phyloP scores from a whole-genome alignment of 2,329 filamentous ascomycete species.

The Fusarium transvaalense region DNA sequence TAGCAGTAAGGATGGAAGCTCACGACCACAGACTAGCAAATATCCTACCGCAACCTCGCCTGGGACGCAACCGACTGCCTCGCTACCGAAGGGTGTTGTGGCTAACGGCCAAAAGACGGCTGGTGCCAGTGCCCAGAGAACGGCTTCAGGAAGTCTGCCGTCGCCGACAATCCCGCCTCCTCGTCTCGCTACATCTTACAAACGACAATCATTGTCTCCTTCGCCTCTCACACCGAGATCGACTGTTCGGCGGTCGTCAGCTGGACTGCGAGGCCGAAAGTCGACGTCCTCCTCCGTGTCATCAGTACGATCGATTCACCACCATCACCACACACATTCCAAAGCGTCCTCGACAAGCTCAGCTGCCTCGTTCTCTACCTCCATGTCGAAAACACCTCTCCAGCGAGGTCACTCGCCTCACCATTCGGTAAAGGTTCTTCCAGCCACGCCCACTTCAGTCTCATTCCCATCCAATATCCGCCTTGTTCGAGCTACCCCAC shows the following conservation, averaged over 20 bases:
- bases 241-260: slow-evolving; percentile 84
- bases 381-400: slow-evolving; percentile 75
- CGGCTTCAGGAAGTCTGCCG: slow-evolving; percentile 42
- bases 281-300: slow-evolving; percentile 96
- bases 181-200: slow-evolving; percentile 61
- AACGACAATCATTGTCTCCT: slow-evolving; percentile 85
- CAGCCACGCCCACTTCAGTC: slow-evolving; percentile 81
- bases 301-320: slow-evolving; percentile 90
- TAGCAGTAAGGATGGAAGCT: slow-evolving; percentile 65
- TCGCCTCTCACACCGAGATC: slow-evolving; percentile 89
- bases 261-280: slow-evolving; percentile 88
- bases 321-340: slow-evolving; percentile 87
- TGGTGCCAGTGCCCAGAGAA: slow-evolving; percentile 37
- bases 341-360: slow-evolving; percentile 96
- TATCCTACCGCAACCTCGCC: slow-evolving; percentile 59
- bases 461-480: slow-evolving; percentile 89
- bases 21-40: slow-evolving; percentile 72
- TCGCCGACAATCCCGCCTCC: slow-evolving; percentile 51
- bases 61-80: slow-evolving; percentile 56
- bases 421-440: slow-evolving; percentile 93
- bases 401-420: slow-evolving; percentile 81
- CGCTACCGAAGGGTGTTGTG: slow-evolving; percentile 64
- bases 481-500: slow-evolving; percentile 74
- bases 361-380: slow-evolving; percentile 77
- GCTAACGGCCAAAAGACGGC: slow-evolving; percentile 62